These are phyloP conservation scores for Amphibolis antarctica DNA, from an alignment of 106 monocot species.

Conservation along the genomic window DNA sequence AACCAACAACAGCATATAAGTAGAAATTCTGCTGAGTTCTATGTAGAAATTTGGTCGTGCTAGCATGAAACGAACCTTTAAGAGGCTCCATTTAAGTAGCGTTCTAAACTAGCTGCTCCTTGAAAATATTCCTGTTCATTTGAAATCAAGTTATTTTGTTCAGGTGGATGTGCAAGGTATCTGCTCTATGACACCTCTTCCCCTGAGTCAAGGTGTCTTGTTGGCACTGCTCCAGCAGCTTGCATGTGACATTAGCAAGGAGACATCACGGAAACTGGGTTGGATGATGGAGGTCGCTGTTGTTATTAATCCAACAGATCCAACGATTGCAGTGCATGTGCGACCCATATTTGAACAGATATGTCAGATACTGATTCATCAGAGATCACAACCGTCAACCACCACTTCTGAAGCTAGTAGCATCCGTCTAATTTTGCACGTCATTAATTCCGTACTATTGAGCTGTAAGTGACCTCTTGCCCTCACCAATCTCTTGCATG, in stretches of 20 bases:
- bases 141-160: neutral
- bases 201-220: constrained; percentile 26
- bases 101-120: no score
- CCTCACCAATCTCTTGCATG: neutral
- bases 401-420: constrained; percentile 17
- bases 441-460: constrained; percentile 23
- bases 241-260: constrained; percentile 23
- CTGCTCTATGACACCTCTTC: constrained; percentile 15
- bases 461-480: constrained; percentile 6
- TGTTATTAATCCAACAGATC: constrained; percentile 13
- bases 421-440: constrained; percentile 24
- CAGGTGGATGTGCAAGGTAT: constrained; percentile 22
- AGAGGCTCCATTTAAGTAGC: no score
- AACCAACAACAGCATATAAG: no score
- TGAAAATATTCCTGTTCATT: no score
- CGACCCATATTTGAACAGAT: constrained; percentile 25
- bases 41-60: no score
- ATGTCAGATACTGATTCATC: constrained; percentile 21
- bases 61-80: no score
- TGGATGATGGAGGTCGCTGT: constrained; percentile 25
- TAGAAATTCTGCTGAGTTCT: no score
- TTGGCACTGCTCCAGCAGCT: constrained; percentile 26
- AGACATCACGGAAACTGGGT: constrained; percentile 13
- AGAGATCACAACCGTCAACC: constrained; percentile 14
- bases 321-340: constrained; percentile 16